A percentile compares a stretch with the other conserved stretches of the same genome.
These are phyloP conservation scores for Solanum raphanifolium DNA, from an alignment of 257 asterid genomes.

Conservation along the genomic window DNA sequence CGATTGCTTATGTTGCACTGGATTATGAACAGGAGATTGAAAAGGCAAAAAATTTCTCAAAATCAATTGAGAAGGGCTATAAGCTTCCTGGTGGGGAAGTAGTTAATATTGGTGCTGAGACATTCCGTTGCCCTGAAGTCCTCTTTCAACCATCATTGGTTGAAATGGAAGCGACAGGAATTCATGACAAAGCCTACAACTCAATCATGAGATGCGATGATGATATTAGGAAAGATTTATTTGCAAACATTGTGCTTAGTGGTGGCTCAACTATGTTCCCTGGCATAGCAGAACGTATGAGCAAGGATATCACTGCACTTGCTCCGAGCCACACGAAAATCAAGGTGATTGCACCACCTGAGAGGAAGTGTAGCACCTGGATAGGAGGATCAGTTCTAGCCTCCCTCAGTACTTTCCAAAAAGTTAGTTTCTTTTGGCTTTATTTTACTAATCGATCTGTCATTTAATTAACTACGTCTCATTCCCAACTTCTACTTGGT, in stretches of 20 bases:
- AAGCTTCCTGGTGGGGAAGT: background rate
- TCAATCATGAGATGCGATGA: background rate
- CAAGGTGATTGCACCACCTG: background rate
- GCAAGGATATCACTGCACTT: background rate
- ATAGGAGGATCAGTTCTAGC: background rate
- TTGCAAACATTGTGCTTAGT: background rate
- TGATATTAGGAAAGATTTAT: background rate
- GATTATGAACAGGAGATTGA: background rate
- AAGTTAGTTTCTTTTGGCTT: background rate
- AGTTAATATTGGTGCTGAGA: background rate
- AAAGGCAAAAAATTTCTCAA: background rate
- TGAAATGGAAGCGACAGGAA: conserved; percentile 10
- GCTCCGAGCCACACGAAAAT: background rate
- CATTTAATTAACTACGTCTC: background rate
- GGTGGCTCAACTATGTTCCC: background rate
- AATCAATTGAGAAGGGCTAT: background rate
- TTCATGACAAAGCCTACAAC: conserved; percentile 8
- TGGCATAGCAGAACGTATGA: background rate
- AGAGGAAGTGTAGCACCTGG: background rate
- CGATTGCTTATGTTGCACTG: background rate
- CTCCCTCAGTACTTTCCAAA: background rate
- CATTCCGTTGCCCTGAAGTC: background rate
- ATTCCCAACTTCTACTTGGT: background rate
- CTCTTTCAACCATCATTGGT: background rate
- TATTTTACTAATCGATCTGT: background rate